Percentiles rank a stretch among this genome's conserved stretches.
Conservation (phyloP, 805 yeast genomes). For the Tetrapisispora iriomotensis region DNA sequence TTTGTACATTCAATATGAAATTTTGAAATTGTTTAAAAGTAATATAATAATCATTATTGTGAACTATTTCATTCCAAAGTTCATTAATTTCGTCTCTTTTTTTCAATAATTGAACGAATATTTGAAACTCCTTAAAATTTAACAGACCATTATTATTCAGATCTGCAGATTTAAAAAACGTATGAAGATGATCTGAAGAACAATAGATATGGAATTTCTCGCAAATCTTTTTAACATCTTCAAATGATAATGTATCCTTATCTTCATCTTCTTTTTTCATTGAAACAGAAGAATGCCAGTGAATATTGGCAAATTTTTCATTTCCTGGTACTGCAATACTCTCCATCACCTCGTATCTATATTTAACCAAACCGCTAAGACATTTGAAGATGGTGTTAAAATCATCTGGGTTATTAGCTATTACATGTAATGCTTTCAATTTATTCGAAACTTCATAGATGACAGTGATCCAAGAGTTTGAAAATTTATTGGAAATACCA, state of each 20-base stretch:
- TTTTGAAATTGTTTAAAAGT: constrained; percentile 25
- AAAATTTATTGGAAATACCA: constrained; percentile 55
- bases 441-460: constrained; percentile 58
- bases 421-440: constrained; percentile 68
- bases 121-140: constrained; percentile 63
- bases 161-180: constrained; percentile 48
- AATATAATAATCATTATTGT: constrained; percentile 16
- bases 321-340: constrained; percentile 52
- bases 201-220: constrained; percentile 64
- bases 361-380: constrained; percentile 42
- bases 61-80: constrained; percentile 37
- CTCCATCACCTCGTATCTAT: constrained; percentile 52
- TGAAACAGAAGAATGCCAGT: constrained; percentile 47
- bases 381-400: constrained; percentile 48
- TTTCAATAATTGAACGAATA: constrained; percentile 60
- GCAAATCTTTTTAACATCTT: constrained; percentile 58
- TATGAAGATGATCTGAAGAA: constrained; percentile 35
- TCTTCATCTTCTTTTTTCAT: constrained; percentile 26
- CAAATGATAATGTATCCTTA: constrained; percentile 42
- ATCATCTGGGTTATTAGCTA: constrained; percentile 46
- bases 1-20: constrained; percentile 42
- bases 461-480: constrained; percentile 69
- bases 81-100: constrained; percentile 48
- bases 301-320: constrained; percentile 50
- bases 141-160: constrained; percentile 40